Evolutionary conservation across 2,329 filamentous ascomycete genomes (phyloP).

Genomic region (Zopfia rhizophila): DNA sequence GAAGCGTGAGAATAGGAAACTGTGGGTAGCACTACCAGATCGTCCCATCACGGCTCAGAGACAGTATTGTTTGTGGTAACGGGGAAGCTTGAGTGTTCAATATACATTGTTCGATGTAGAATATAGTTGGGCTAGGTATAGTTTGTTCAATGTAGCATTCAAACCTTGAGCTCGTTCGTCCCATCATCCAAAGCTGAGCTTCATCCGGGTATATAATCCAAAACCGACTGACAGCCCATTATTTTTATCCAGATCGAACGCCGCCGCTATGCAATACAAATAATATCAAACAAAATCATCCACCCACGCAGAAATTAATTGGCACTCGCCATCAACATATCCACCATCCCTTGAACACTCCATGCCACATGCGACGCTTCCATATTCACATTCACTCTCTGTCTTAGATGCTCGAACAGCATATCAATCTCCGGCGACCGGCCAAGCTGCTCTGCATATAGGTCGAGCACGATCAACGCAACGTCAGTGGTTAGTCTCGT

Average conservation of each 20-base stretch:
- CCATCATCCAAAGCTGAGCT: slow-evolving; percentile 38
- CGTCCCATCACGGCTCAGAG: slow-evolving; percentile 84
- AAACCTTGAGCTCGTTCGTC: slow-evolving; percentile 12
- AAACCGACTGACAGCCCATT: background rate
- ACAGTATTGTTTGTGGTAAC: slow-evolving; percentile 91
- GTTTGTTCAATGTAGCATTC: slow-evolving; percentile 22
- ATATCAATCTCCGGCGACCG: slow-evolving; percentile 77
- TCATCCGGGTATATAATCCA: slow-evolving; percentile 22
- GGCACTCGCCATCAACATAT: slow-evolving; percentile 76
- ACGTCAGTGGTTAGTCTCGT: slow-evolving; percentile 85
- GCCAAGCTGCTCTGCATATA: slow-evolving; percentile 84
- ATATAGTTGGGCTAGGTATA: slow-evolving; percentile 5
- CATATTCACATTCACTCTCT: slow-evolving; percentile 78
- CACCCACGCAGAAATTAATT: too few species aligned
- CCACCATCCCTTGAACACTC: slow-evolving; percentile 87
- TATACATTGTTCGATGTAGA: slow-evolving; percentile 3
- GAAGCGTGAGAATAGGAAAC: slow-evolving; percentile 77
- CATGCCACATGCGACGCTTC: slow-evolving; percentile 85
- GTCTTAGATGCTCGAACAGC: slow-evolving; percentile 74
- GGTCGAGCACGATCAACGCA: slow-evolving; percentile 81
- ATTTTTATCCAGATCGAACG: slow-evolving; percentile 32
- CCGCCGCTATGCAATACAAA: slow-evolving; percentile 51
- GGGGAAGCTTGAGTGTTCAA: slow-evolving; percentile 2
- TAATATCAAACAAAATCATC: background rate
- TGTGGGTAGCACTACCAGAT: slow-evolving; percentile 90